Base-by-base conservation (phyloP, 768 basidiomycete genomes). In the Pleurotus giganteus region DNA sequence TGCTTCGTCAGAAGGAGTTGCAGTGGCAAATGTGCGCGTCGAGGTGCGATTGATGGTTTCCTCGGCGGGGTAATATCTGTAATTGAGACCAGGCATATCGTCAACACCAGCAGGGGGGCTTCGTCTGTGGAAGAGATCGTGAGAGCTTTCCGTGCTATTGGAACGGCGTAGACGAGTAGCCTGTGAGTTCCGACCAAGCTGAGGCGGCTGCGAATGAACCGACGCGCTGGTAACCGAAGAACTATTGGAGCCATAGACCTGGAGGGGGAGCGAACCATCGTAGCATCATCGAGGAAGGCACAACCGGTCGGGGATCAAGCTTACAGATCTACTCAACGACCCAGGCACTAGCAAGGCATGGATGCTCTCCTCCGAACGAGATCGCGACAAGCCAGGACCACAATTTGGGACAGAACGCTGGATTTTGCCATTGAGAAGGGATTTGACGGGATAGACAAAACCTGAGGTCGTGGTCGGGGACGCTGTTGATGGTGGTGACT, bases 371-470 rank as follows among this genome's bases (percentile, higher is more conserved):
- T 47, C 46, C 27, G 46, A 47, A 29, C 46, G 46, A 13, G 46
- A 47, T 15, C 43, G 43, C 43, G 43, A 44, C 43, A 44, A 44
- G 24, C n/a, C 44, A 12, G 24, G 19, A 17, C 46, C 46, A 29
- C 15, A 13, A n/a, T 26, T 24, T 32, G 21, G n/a, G 32, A 23
- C 8, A 50, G 49, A 17, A 28, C 31, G 29, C n/a, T 28, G 32
- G n/a, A 50, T 34, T 37, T 50, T 50, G 49, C 31, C 31, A 8
- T 29, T 26, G 19, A 50, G 24, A 21, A 50, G 34, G 6, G 49
- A 50, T 24, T 50, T 50, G 29, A 50, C 23, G 19, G 49, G 49
- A 36, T 50, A 50, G 13, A 50, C 49, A 36, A 50, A 34, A 36
- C 49, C 26, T 7, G 31, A 50, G 8, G 49, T 36, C 31, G 49